Base-by-base conservation (phyloP, 2,329 filamentous ascomycete genomes). In the Aureobasidium musti region DNA sequence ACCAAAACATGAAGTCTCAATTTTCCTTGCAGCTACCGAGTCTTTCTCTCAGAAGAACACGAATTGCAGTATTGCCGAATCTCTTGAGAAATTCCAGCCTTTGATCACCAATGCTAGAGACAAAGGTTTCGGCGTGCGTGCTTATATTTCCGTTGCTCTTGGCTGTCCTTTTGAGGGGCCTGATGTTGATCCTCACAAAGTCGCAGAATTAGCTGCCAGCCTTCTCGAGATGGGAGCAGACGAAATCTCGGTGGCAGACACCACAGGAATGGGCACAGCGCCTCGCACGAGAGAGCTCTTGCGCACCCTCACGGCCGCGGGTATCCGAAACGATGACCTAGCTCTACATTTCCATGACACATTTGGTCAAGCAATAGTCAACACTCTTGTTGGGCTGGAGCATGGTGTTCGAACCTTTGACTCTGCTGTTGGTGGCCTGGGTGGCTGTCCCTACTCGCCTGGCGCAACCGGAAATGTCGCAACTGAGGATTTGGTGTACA, bases 281-380 rank as follows among this genome's bases (percentile, higher is more conserved):
- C 88, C 87, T 21, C 82, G 86, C 66, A 91, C 89, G 2, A 80
- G 82, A 65, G 84, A 86, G 66, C 79, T 92, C 54, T 80, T 92
- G 67, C 83, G 83, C 69, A 87, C 87, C 66, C 79, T 92, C 77
- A 77, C 82, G 10, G 84, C 86, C 1, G 89, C 89, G 1, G 89
- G 88, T 0, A 83, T 96, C 21, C 83, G 88, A 23, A 84, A 83
- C 65, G 86, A 88, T 72, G 88, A 91, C 72, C 79, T 96, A 13
- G 91, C 91, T 0, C 87, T 93, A 79, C 92, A 96, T 77, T 94
- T 96, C 73, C 92, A 96, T 77, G 91, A 96, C 74, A 96, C 92
- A 1, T 94, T 92, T 74, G 91, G 91, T 1, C 89, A 92, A 79
- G 91, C 91, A 1, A 81, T 94, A n/a, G 89, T 92, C 8, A 96